These are phyloP conservation scores for Triadica sebifera DNA, from an alignment of 345 rosid species.

Conservation along the genomic window DNA sequence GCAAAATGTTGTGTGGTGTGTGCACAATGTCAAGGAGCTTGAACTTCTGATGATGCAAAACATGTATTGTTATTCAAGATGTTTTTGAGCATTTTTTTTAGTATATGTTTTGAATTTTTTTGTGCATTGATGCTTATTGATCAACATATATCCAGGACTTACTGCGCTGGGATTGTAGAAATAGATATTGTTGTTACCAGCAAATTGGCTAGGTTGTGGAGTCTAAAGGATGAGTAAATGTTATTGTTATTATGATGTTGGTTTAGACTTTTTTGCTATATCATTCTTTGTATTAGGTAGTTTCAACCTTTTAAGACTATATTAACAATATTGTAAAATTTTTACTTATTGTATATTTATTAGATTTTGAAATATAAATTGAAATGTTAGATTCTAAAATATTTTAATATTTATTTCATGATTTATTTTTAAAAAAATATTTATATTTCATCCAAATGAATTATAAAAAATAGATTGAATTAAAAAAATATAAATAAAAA, in stretches of 20 bases:
- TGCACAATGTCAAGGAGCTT: constrained; percentile 54
- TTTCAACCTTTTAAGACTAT: constrained; percentile 14
- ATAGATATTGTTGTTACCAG: constrained; percentile 67
- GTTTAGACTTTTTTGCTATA: constrained; percentile 13
- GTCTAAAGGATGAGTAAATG: constrained; percentile 63
- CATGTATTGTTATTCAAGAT: constrained; percentile 27
- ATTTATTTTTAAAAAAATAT: no score
- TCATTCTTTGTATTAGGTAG: constrained; percentile 8
- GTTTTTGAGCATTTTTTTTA: not conserved
- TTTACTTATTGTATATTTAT: no score
- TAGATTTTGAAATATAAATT: no score
- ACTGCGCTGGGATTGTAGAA: constrained; percentile 71
- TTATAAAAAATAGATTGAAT: no score
- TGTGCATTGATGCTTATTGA: not conserved
- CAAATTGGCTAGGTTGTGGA: constrained; percentile 68
- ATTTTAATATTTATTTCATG: no score
- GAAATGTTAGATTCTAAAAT: no score
- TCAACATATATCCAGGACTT: constrained; percentile 36
- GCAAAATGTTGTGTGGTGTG: no score
- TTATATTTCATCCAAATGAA: no score
- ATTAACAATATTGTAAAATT: no score
- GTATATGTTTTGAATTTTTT: no score
- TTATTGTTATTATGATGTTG: not conserved
- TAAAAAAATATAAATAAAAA: no score
- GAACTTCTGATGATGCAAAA: constrained; percentile 73